Base-by-base conservation (phyloP, 768 basidiomycete species). In the Suillus fuscotomentosus region DNA sequence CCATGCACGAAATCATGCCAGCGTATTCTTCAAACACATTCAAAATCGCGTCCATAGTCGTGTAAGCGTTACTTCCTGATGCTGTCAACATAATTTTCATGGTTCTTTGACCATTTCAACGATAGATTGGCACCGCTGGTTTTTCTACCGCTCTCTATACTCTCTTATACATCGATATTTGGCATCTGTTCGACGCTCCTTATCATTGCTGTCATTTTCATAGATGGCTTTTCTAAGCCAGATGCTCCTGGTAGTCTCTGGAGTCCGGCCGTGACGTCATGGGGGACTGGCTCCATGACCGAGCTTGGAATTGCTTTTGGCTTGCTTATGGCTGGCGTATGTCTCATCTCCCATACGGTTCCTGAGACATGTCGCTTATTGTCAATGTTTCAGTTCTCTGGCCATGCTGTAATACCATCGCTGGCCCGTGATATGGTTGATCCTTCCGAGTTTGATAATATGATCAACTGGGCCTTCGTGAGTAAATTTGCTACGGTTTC, bases 381-480 rank as follows among this genome's bases (percentile, higher is more conserved):
- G 31, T 34, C 11, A 5, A 24, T 31, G 17, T 36, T n/a, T 42
- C 68, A 94, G 87, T 96, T 97, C 70, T 88, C 94, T 3, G 95
- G 95, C 2, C 97, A 99, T 72, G 90, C 94, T 15, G 90, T 96
- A 36, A 90, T 99, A 57, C 96, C 96, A 22, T 92, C 91, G 24
- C 76, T 99, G 17, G 94, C 91, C 5, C 84, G 88, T 70, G 96
- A 99, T 75, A 97, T 98, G 96, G 73, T 76, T 24, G 86, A 95
- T 68, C 95, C 95, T 8, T 80, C 82, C 34, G 82, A 88, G 67
- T 98, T 96, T 74, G 85, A 91, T 73, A 76, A 74, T 60, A 94
- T 95, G 87, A 90, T 92, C 66, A 88, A 95, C 72, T 85, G 86
- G 74, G 92, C 96, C 41, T 99, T 96, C 73, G 90, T 92, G 69